phyloP scores from a whole-genome alignment of 2,329 filamentous ascomycete species.

The Byssothecium circinans region DNA sequence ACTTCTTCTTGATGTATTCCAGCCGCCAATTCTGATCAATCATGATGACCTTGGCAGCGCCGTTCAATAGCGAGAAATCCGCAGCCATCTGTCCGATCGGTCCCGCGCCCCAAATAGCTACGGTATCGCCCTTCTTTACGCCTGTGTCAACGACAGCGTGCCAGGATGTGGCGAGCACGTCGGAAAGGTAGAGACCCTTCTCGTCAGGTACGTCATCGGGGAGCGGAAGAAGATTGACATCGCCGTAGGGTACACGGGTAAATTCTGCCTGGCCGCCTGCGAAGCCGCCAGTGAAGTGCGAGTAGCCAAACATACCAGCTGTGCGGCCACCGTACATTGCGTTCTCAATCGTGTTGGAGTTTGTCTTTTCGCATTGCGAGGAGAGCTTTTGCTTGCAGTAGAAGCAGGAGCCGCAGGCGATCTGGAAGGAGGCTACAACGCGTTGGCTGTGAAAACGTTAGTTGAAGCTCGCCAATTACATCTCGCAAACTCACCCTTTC shows the following conservation, averaged over 20 bases:
- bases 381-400: conserved; percentile 79
- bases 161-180: conserved; percentile 78
- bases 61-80: conserved; percentile 67
- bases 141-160: conserved; percentile 81
- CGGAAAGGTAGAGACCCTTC: conserved; percentile 78
- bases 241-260: conserved; percentile 76
- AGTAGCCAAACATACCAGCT: conserved; percentile 64
- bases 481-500: conserved; percentile 37
- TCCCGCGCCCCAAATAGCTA: conserved; percentile 85
- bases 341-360: conserved; percentile 69
- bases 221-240: conserved; percentile 78
- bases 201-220: conserved; percentile 82
- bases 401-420: conserved; percentile 69
- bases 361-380: conserved; percentile 79
- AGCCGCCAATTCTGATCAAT: conserved; percentile 76
- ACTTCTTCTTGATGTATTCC: conserved; percentile 65
- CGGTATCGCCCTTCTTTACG: conserved; percentile 73
- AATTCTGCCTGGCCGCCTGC: conserved; percentile 88
- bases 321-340: conserved; percentile 79
- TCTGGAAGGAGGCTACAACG: conserved; percentile 85
- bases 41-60: conserved; percentile 74
- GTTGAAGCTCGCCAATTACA: background rate
- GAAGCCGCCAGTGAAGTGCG: conserved; percentile 79
- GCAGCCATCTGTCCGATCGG: conserved; percentile 82
- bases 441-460: conserved; percentile 47